phyloP scores from a whole-genome alignment of 1,139 yeast genomes.

The Sugiyamaella pinicola region DNA sequence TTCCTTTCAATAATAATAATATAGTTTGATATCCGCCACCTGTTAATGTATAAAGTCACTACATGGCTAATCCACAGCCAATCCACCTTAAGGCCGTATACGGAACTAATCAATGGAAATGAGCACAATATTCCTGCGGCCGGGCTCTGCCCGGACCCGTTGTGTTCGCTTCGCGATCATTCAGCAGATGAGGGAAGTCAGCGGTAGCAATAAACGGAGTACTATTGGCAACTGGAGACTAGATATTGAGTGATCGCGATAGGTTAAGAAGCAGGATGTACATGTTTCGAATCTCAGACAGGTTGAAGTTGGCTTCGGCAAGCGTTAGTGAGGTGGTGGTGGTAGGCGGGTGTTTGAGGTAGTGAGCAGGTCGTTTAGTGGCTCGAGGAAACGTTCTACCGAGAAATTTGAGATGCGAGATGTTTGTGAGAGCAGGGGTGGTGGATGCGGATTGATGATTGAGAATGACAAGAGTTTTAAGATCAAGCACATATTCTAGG shows the following conservation, averaged over 20 bases:
- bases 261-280: slow-evolving; percentile 8
- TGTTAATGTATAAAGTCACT: too few species aligned
- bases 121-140: too few species aligned
- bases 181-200: too few species aligned
- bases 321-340: background rate
- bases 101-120: too few species aligned
- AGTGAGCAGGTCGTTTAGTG: background rate
- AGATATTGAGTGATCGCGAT: background rate
- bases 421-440: background rate
- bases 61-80: too few species aligned
- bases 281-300: slow-evolving; percentile 7
- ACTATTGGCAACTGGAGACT: background rate
- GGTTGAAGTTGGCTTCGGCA: slow-evolving; percentile 6
- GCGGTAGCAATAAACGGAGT: background rate
- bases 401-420: slow-evolving; percentile 5
- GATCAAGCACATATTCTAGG: slow-evolving; percentile 7
- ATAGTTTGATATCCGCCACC: too few species aligned
- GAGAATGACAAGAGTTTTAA: slow-evolving; percentile 3
- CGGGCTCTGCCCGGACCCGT: too few species aligned
- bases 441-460: background rate
- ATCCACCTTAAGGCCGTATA: too few species aligned
- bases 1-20: too few species aligned
- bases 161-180: too few species aligned
- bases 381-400: slow-evolving; percentile 5
- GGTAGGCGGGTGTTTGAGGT: background rate